These are phyloP conservation scores for Plantago ovata DNA, from an alignment of 257 asterid genomes.

Conservation along the genomic window DNA sequence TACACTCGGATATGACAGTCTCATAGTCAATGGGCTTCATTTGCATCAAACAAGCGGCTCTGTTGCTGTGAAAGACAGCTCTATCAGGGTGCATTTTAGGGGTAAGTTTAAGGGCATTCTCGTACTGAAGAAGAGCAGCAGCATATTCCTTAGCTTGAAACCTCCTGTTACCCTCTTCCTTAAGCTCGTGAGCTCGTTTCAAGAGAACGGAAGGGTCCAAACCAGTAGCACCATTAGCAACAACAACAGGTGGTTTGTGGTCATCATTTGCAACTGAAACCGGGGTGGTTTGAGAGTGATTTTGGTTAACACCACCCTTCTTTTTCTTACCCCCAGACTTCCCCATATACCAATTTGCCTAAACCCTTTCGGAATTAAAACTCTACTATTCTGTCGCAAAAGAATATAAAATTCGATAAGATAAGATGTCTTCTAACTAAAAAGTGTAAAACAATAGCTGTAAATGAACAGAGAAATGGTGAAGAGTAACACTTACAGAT, in stretches of 20 bases:
- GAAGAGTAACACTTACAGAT: slow-evolving; percentile 35
- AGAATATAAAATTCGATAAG: not conserved
- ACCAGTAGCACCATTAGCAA: slow-evolving; percentile 57
- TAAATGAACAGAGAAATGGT: not conserved
- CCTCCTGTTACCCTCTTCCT: slow-evolving; percentile 87
- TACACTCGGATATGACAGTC: slow-evolving; percentile 79
- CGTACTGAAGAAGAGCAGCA: slow-evolving; percentile 79
- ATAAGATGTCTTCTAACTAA: slow-evolving; percentile 1
- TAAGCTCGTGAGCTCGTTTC: slow-evolving; percentile 85
- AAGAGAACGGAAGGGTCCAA: slow-evolving; percentile 55
- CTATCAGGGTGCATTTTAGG: slow-evolving; percentile 83
- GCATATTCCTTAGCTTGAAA: slow-evolving; percentile 75
- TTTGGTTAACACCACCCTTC: slow-evolving; percentile 47
- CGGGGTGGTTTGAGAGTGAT: slow-evolving; percentile 33
- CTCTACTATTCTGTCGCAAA: slow-evolving; percentile 19
- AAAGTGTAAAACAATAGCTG: not conserved
- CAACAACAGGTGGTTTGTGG: slow-evolving; percentile 34
- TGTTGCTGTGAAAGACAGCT: slow-evolving; percentile 89
- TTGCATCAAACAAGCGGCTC: slow-evolving; percentile 97
- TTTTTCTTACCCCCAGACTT: slow-evolving; percentile 88
- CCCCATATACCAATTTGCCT: slow-evolving; percentile 50
- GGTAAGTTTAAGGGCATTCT: slow-evolving; percentile 68
- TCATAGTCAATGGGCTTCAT: slow-evolving; percentile 89
- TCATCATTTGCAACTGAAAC: slow-evolving; percentile 26
- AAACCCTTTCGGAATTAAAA: slow-evolving; percentile 27